Conservation (phyloP, 2,329 filamentous ascomycete genomes). For the Phialophora macrospora region DNA sequence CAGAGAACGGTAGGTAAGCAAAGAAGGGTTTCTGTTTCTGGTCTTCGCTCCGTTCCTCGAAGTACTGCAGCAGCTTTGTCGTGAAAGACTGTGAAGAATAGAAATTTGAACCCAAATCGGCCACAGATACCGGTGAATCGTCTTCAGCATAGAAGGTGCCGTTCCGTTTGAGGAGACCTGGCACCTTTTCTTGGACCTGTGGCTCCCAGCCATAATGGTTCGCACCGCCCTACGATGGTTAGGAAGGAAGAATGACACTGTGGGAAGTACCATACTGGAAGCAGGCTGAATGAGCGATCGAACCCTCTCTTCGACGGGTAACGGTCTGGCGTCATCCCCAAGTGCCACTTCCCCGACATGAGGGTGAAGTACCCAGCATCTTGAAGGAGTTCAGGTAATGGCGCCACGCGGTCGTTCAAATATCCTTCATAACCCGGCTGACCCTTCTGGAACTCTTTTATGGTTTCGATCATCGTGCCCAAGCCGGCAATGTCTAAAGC, state of each 20-base stretch:
- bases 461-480: constrained; percentile 42
- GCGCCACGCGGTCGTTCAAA: constrained; percentile 40
- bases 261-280: constrained; percentile 23
- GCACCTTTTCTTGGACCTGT: constrained; percentile 26
- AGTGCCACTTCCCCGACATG: constrained; percentile 49
- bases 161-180: constrained; percentile 19
- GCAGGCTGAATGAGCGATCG: constrained; percentile 40
- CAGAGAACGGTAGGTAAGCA: constrained; percentile 58
- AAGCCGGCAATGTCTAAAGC: constrained; percentile 43
- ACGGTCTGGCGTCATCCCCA: constrained; percentile 42
- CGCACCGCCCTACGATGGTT: constrained; percentile 24
- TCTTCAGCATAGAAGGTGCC: constrained; percentile 26
- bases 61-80: constrained; percentile 25
- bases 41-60: constrained; percentile 31
- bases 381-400: constrained; percentile 45
- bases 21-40: constrained; percentile 31
- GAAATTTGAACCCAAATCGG: constrained; percentile 23
- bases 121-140: constrained; percentile 12
- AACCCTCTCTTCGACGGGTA: constrained; percentile 43
- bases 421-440: constrained; percentile 44
- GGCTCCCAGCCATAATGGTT: constrained; percentile 49
- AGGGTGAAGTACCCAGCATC: constrained; percentile 46
- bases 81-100: constrained; percentile 29
- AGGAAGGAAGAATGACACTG: neutral
- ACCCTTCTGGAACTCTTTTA: constrained; percentile 36